Base-by-base conservation (phyloP, 2,329 filamentous ascomycete species). In the Apiospora aurea region DNA sequence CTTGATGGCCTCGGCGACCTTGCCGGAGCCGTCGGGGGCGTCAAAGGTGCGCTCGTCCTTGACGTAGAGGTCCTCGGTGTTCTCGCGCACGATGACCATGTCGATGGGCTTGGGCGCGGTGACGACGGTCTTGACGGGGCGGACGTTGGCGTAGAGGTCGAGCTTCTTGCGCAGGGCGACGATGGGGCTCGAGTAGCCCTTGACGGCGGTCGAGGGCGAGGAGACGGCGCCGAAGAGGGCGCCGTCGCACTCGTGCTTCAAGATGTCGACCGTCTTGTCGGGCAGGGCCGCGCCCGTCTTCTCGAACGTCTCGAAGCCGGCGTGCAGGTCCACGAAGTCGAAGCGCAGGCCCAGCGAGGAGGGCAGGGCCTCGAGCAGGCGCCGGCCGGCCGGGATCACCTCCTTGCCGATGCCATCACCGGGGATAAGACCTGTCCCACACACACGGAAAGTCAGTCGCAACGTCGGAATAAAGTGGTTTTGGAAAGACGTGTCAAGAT, bases 341-440 rank as follows among this genome's bases (percentile, higher is more conserved):
- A 98, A 98, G 80, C 94, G 95, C 78, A 99, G 90, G 79, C 93
- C 93, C 67, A 98, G 87, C n/a, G 94, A 96, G n/a, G 92, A 84
- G 46, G 96, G 95, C 1, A 99, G 92, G 69, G 96, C 93, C 87
- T 99, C 96, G 80, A 99, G 93, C 77, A 98, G 87, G 75, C 93
- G 92, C 79, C 94, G 94, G 69, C 96, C 96, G 71, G 96, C 93
- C 76, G 96, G 96, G 83, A 99, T 98, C 82, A 99, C 96, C 86
- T 99, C 96, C 82, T 94, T 94, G 85, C 96, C 96, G 85, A 99
- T 99, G 84, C 96, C 96, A 85, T 99, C 96, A 81, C 96, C 96
- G 79, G 96, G 94, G 82, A 99, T 98, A 79, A 98, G 93, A 82
- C 95, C 95, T 97, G 76, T 14, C 13, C 41, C 41, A n/a, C 18